Conservation (phyloP, 2,329 filamentous ascomycete species). For the Xylariaceae sp. region DNA sequence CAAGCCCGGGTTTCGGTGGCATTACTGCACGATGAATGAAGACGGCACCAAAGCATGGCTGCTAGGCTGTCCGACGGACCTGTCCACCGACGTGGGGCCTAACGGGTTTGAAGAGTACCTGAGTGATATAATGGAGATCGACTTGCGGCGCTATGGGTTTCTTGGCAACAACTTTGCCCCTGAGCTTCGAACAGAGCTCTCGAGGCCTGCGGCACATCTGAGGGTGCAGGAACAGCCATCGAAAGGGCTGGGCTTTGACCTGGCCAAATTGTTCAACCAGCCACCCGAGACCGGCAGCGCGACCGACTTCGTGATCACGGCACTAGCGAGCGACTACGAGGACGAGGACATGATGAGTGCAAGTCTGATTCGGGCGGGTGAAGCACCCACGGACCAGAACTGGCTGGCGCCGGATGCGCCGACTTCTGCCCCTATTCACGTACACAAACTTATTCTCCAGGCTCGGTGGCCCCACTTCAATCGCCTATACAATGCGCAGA, state of each 20-base stretch:
- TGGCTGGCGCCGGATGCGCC: conserved; percentile 56
- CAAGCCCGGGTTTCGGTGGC: conserved; percentile 87
- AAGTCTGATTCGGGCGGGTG: conserved; percentile 38
- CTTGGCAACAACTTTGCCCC: conserved; percentile 67
- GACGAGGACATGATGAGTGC: conserved; percentile 55
- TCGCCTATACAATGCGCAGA: conserved; percentile 83
- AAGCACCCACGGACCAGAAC: conserved; percentile 35
- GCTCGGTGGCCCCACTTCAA: conserved; percentile 96
- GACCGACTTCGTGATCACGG: conserved; percentile 86
- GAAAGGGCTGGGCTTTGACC: conserved; percentile 71
- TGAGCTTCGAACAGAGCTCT: conserved; percentile 42
- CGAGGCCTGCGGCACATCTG: conserved; percentile 39
- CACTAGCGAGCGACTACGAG: conserved; percentile 69
- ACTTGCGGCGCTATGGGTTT: conserved; percentile 84
- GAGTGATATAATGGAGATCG: conserved; percentile 89
- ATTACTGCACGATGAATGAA: conserved; percentile 94
- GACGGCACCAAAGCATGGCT: conserved; percentile 96
- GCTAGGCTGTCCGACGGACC: conserved; percentile 80
- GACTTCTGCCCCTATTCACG: conserved; percentile 80
- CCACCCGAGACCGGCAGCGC: conserved; percentile 77
- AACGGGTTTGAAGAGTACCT: conserved; percentile 82
- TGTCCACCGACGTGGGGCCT: conserved; percentile 56
- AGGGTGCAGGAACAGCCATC: conserved; percentile 47
- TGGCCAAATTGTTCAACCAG: conserved; percentile 81
- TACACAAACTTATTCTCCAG: conserved; percentile 89